Evolutionary conservation across 2,329 filamentous ascomycete species (phyloP).

Genomic region (Aspergillus sp.): DNA sequence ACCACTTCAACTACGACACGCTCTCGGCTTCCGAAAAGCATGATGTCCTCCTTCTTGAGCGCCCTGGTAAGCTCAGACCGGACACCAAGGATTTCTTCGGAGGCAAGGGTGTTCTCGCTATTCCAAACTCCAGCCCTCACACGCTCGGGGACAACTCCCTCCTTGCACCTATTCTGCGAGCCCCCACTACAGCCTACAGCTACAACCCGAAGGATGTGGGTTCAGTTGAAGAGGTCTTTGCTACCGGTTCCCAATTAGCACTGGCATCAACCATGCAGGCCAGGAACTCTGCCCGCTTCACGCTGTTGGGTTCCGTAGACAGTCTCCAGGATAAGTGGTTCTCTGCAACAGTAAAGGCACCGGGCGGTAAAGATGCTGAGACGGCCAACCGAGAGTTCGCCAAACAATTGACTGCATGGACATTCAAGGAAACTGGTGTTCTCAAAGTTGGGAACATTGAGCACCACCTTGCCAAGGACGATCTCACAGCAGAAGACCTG

Average conservation of each 20-base stretch:
- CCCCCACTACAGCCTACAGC: slow-evolving; percentile 81
- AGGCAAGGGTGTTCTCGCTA: slow-evolving; percentile 69
- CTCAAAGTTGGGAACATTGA: slow-evolving; percentile 79
- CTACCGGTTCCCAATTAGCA: slow-evolving; percentile 76
- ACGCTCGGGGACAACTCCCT: slow-evolving; percentile 75
- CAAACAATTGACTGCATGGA: slow-evolving; percentile 84
- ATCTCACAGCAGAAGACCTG: slow-evolving; percentile 45
- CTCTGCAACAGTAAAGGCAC: slow-evolving; percentile 68
- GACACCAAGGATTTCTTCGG: slow-evolving; percentile 78
- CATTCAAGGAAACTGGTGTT: slow-evolving; percentile 91
- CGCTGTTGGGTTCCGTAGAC: slow-evolving; percentile 81
- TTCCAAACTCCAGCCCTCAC: slow-evolving; percentile 80
- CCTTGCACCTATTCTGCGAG: slow-evolving; percentile 77
- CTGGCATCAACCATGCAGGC: slow-evolving; percentile 87
- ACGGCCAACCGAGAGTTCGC: slow-evolving; percentile 84
- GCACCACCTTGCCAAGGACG: slow-evolving; percentile 64
- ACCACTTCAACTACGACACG: slow-evolving; percentile 93
- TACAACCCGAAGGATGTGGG: slow-evolving; percentile 85
- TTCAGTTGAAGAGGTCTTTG: slow-evolving; percentile 77
- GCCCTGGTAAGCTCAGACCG: slow-evolving; percentile 63
- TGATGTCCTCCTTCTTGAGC: slow-evolving; percentile 78
- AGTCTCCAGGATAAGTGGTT: slow-evolving; percentile 89
- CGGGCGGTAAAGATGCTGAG: slow-evolving; percentile 55
- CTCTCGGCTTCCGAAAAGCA: slow-evolving; percentile 76
- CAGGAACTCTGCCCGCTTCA: slow-evolving; percentile 87